phyloP scores from a whole-genome alignment of 164 flowering plant species.

The Piper longum region DNA sequence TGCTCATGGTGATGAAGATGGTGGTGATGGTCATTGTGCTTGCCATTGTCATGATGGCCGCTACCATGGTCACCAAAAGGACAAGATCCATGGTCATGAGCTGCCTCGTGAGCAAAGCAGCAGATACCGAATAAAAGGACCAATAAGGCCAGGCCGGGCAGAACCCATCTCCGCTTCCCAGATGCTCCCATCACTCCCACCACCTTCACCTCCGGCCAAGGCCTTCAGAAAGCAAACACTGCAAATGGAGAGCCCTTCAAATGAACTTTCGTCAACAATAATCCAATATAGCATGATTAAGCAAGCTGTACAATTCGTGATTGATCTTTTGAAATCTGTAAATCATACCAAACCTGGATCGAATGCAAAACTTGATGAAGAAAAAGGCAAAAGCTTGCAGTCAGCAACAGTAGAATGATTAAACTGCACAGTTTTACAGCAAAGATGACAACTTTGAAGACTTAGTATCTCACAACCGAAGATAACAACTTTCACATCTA shows the following conservation, averaged over 20 bases:
- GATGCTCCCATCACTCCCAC: background rate
- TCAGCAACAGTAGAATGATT: too few species aligned
- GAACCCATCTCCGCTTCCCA: background rate
- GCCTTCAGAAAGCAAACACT: background rate
- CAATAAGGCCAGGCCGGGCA: background rate
- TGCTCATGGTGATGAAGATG: conserved; percentile 13
- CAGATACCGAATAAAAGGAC: background rate
- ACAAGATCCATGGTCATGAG: conserved; percentile 6
- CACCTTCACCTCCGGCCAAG: background rate
- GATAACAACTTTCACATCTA: too few species aligned
- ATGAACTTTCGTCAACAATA: too few species aligned
- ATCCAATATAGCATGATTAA: too few species aligned
- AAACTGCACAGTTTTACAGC: too few species aligned
- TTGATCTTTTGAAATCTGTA: too few species aligned
- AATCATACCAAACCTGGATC: too few species aligned
- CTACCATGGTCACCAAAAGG: conserved; percentile 15
- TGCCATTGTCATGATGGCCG: conserved; percentile 10
- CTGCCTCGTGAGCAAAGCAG: conserved; percentile 10
- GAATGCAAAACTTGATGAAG: too few species aligned
- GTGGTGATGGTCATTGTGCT: conserved; percentile 9
- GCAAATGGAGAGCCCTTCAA: too few species aligned
- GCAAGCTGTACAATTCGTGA: background rate
- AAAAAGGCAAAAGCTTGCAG: too few species aligned
- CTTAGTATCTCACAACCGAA: too few species aligned
- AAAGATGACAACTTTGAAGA: too few species aligned